Conservation (phyloP, 2,329 filamentous ascomycete species). For the Corniculantispora saksenae region DNA sequence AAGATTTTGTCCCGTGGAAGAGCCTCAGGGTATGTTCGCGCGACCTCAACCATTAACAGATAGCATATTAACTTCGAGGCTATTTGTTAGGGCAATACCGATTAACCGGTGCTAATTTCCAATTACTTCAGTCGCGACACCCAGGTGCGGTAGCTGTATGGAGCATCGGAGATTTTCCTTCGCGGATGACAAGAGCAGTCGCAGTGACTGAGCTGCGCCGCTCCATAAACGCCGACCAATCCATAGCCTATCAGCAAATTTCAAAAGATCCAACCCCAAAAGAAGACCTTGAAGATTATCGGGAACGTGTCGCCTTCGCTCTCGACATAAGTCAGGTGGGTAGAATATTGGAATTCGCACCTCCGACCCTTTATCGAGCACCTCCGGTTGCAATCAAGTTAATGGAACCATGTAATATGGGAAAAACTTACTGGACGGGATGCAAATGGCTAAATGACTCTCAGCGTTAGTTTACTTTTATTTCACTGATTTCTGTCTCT, state of each 20-base stretch:
- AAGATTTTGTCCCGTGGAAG: neutral
- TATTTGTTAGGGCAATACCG: neutral
- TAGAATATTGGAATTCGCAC: constrained; percentile 61
- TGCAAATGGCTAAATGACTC: constrained; percentile 26
- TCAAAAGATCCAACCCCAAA: constrained; percentile 54
- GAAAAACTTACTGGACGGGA: constrained; percentile 30
- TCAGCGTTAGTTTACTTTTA: constrained; percentile 24
- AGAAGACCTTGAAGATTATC: constrained; percentile 68
- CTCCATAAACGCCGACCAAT: neutral
- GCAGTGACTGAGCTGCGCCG: neutral
- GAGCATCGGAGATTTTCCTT: constrained; percentile 71
- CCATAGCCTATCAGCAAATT: constrained; percentile 53
- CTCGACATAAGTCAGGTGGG: constrained; percentile 73
- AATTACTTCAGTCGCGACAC: constrained; percentile 39
- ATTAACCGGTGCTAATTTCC: neutral
- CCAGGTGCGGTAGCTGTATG: constrained; percentile 71
- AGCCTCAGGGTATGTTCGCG: neutral
- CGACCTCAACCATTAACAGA: neutral
- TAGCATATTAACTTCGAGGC: neutral
- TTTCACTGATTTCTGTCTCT: constrained; percentile 24
- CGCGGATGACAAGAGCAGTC: constrained; percentile 51
- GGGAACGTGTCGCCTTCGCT: constrained; percentile 74
- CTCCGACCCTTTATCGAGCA: neutral
- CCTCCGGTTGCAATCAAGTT: neutral
- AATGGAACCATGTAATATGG: constrained; percentile 3